A percentile compares a stretch with the other conserved stretches of the same genome.
These are phyloP conservation scores for Madurella mycetomatis DNA, from an alignment of 2,329 filamentous ascomycete genomes.

Conservation along the genomic window DNA sequence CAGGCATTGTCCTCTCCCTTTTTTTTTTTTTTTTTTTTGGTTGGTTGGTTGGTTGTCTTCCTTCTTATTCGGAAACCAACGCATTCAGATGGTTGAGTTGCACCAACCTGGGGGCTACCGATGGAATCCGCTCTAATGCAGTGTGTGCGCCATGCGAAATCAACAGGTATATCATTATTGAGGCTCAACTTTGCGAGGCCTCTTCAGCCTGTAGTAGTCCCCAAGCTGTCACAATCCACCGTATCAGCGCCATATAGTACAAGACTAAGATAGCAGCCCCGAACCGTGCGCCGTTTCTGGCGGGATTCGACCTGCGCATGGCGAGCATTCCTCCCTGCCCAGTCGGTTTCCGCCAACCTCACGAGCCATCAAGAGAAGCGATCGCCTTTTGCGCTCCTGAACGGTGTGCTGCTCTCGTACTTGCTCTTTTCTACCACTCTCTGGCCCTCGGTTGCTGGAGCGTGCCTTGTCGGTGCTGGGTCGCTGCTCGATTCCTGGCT, in stretches of 20 bases:
- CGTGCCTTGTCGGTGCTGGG: conserved; percentile 81
- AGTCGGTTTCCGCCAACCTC: neutral
- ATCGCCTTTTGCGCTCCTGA: conserved; percentile 76
- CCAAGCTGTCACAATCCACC: neutral
- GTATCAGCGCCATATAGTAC: neutral
- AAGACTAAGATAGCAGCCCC: neutral
- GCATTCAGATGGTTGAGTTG: no score
- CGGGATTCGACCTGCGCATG: neutral
- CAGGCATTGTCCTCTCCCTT: no score
- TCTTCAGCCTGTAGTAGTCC: neutral
- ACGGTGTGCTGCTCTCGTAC: conserved; percentile 77
- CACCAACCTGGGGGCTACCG: no score
- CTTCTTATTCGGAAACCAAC: no score
- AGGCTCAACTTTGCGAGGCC: neutral
- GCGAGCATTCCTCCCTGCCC: neutral
- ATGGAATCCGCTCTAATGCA: no score
- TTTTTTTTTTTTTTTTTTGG: no score
- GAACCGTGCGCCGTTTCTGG: neutral
- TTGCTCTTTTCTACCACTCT: conserved; percentile 74
- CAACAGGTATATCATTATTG: no score
- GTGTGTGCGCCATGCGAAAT: no score
- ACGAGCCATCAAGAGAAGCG: conserved; percentile 59
- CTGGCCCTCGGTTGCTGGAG: conserved; percentile 65
- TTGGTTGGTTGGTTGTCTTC: no score
- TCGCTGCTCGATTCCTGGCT: conserved; percentile 70